phyloP scores from a whole-genome alignment of 2,329 filamentous ascomycete genomes.

The Nakataea oryzae region DNA sequence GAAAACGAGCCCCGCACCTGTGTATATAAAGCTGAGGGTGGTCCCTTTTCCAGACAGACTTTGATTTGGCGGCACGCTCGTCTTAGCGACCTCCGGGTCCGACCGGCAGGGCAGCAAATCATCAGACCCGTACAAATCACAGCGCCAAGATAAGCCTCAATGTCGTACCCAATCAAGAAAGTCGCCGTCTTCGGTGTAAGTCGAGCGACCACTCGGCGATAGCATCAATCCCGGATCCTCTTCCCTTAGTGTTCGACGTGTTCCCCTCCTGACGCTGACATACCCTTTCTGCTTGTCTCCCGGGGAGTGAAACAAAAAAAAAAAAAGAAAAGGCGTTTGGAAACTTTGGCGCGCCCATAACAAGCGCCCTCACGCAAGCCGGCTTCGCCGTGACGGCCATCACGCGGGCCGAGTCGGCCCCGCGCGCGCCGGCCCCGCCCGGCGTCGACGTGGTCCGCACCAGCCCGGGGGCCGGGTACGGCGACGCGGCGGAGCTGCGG shows the following conservation, averaged over 20 bases:
- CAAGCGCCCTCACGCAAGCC: conserved; percentile 17
- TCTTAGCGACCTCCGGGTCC: too few species aligned
- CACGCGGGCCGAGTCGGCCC: conserved; percentile 30
- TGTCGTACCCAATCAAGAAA: conserved; percentile 6
- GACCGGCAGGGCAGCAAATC: too few species aligned
- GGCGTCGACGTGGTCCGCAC: conserved; percentile 15
- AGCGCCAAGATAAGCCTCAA: not conserved
- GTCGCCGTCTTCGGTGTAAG: conserved; percentile 12
- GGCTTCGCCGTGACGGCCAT: conserved; percentile 38
- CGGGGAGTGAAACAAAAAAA: too few species aligned
- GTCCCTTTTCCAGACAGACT: too few species aligned
- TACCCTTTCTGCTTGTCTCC: too few species aligned
- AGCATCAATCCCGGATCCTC: not conserved
- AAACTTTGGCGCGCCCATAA: conserved; percentile 16
- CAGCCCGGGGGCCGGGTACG: not conserved
- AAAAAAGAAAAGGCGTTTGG: conserved; percentile 15
- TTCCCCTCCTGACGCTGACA: too few species aligned
- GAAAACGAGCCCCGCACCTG: too few species aligned
- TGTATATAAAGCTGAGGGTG: too few species aligned
- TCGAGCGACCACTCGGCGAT: not conserved
- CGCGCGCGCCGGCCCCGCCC: conserved; percentile 22
- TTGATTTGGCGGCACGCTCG: too few species aligned
- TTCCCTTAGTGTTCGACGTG: too few species aligned
- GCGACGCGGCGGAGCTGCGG: conserved; percentile 18
- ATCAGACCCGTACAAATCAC: not conserved